These are phyloP conservation scores for Iris macrosiphon DNA, from an alignment of 106 monocot genomes.

Conservation along the genomic window DNA sequence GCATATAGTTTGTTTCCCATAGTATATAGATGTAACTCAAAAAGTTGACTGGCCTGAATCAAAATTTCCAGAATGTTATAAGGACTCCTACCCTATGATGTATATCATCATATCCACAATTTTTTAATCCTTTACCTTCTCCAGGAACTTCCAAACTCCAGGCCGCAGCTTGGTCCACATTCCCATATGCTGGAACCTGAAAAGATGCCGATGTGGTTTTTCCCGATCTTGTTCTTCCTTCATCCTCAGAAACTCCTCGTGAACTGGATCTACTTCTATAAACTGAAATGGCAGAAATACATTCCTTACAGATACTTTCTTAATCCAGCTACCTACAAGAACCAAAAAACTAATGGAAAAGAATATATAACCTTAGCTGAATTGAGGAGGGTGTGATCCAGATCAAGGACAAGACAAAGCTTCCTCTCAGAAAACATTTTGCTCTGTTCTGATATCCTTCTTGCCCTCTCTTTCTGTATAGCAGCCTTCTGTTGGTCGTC, in stretches of 20 bases:
- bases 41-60: constrained; percentile 83
- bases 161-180: constrained; percentile 99
- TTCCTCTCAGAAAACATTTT: constrained; percentile 80
- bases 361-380: constrained; percentile 77
- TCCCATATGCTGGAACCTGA: constrained; percentile 80
- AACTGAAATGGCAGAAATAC: constrained; percentile 36
- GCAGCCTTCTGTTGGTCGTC: constrained; percentile 79
- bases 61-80: not conserved
- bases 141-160: constrained; percentile 95
- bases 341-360: not conserved
- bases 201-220: constrained; percentile 63
- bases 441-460: constrained; percentile 89
- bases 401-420: constrained; percentile 88
- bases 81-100: too few relatives aligned
- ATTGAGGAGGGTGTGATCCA: constrained; percentile 98
- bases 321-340: not conserved
- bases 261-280: constrained; percentile 71
- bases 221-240: constrained; percentile 87
- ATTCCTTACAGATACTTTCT: not conserved
- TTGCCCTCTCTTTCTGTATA: constrained; percentile 89
- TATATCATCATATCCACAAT: not conserved
- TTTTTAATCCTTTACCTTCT: constrained; percentile 41
- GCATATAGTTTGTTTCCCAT: constrained; percentile 98
- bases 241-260: constrained; percentile 78
- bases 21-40: constrained; percentile 88